Conservation (phyloP, 495 filamentous ascomycete genomes). For the Lasiosphaeria hispida region DNA sequence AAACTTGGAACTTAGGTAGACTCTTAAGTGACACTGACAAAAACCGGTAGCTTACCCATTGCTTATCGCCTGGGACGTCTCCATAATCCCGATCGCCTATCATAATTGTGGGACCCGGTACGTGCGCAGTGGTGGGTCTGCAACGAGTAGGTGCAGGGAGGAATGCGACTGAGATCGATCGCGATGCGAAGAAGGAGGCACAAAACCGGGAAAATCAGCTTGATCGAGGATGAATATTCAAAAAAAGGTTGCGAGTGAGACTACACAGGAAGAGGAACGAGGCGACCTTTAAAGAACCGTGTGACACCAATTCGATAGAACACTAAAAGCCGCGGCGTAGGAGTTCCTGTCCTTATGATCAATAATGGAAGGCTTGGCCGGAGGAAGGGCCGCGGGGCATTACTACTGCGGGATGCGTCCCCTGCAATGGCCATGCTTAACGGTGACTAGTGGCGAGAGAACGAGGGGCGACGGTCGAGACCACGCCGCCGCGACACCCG, state of each 20-base stretch:
- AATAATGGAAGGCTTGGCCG: background rate
- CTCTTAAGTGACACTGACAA: background rate
- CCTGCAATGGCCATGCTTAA: too few species aligned
- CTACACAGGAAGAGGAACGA: background rate
- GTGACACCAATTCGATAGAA: slow-evolving; percentile 10
- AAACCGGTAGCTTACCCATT: slow-evolving; percentile 24
- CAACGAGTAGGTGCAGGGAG: too few species aligned
- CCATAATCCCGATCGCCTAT: slow-evolving; percentile 7
- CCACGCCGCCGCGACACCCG: too few species aligned
- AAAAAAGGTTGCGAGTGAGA: too few species aligned
- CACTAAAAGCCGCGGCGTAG: background rate
- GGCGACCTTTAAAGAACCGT: background rate
- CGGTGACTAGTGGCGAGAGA: too few species aligned
- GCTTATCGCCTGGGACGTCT: slow-evolving; percentile 21
- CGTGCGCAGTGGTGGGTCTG: background rate
- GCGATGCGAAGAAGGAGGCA: too few species aligned
- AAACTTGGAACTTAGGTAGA: background rate
- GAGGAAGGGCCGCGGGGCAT: too few species aligned
- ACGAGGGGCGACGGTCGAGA: too few species aligned
- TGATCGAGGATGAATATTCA: too few species aligned
- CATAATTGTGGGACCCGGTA: background rate
- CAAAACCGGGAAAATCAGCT: too few species aligned
- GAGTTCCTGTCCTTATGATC: slow-evolving; percentile 1
- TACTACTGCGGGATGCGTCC: too few species aligned
- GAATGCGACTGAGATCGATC: too few species aligned